These are phyloP conservation scores for Malassezia caprae DNA, from an alignment of 1,284 basidiomycete species.

Conservation along the genomic window DNA sequence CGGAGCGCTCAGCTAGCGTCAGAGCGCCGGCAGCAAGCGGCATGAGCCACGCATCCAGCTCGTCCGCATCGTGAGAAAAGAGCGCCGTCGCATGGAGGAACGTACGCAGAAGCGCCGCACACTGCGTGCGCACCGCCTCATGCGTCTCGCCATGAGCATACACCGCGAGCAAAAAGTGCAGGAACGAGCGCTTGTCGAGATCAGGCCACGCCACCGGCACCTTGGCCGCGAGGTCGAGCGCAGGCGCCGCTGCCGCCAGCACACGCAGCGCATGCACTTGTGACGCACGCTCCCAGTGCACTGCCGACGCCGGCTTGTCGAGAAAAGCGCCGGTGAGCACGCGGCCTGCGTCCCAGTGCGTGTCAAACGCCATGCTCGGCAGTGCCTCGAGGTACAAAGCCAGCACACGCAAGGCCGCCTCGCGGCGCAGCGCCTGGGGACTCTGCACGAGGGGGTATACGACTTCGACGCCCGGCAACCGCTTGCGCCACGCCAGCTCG, in stretches of 20 bases:
- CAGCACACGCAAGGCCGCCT: slow-evolving; percentile 66
- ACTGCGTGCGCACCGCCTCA: slow-evolving; percentile 19
- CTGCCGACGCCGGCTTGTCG: neutral
- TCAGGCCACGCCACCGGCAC: slow-evolving; percentile 54
- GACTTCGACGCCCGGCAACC: slow-evolving; percentile 19
- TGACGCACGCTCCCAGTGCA: slow-evolving; percentile 55
- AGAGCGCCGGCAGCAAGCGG: slow-evolving; percentile 51
- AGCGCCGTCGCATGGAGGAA: slow-evolving; percentile 59
- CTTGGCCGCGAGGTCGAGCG: slow-evolving; percentile 56
- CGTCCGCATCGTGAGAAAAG: slow-evolving; percentile 68
- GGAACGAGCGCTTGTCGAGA: slow-evolving; percentile 20
- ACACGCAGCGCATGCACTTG: slow-evolving; percentile 67
- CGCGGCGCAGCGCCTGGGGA: slow-evolving; percentile 57
- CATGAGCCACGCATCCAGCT: slow-evolving; percentile 66
- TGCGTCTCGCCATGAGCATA: slow-evolving; percentile 16
- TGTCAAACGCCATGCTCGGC: slow-evolving; percentile 64
- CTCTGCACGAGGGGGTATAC: slow-evolving; percentile 29
- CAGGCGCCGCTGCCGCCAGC: slow-evolving; percentile 29
- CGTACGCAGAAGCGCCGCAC: slow-evolving; percentile 19
- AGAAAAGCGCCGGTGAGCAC: slow-evolving; percentile 56
- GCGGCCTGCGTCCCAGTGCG: slow-evolving; percentile 74
- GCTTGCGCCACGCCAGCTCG: slow-evolving; percentile 27
- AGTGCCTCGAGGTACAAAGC: slow-evolving; percentile 72
- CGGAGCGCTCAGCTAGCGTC: slow-evolving; percentile 52
- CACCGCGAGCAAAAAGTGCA: slow-evolving; percentile 26